Evolutionary conservation across 331 rosid species (phyloP).

Genomic region (Erythrophleum ivorense): DNA sequence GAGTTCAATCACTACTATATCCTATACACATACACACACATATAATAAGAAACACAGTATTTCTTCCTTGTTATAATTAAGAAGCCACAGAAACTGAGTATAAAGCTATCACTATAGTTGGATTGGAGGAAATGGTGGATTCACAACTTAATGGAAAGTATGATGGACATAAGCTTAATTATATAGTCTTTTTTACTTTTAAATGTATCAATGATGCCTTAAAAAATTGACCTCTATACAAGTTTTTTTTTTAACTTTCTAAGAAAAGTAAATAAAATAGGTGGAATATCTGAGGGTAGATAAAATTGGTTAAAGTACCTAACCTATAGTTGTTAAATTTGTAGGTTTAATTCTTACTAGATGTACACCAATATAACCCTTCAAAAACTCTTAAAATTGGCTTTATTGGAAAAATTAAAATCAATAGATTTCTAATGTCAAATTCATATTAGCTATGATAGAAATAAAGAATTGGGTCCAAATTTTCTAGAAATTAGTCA

Average conservation of each 20-base stretch:
- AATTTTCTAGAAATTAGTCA: too few relatives aligned
- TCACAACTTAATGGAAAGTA: slow-evolving; percentile 43
- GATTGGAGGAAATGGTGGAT: slow-evolving; percentile 56
- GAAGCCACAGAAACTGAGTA: slow-evolving; percentile 48
- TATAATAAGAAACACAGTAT: not conserved
- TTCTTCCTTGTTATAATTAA: slow-evolving; percentile 32
- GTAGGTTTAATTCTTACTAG: too few relatives aligned
- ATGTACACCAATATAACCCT: too few relatives aligned
- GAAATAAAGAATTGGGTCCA: too few relatives aligned
- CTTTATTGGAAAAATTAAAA: not conserved
- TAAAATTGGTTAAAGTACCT: too few relatives aligned
- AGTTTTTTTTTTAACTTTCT: slow-evolving; percentile 5
- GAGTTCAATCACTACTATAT: too few relatives aligned
- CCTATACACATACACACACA: too few relatives aligned
- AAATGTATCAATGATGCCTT: slow-evolving; percentile 44
- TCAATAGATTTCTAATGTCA: not conserved
- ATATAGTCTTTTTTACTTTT: slow-evolving; percentile 47
- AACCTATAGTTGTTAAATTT: too few relatives aligned
- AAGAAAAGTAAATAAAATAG: not conserved
- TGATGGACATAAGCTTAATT: slow-evolving; percentile 44
- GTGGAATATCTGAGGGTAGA: not conserved
- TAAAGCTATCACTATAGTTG: slow-evolving; percentile 15
- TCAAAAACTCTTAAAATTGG: too few relatives aligned
- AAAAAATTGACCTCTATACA: slow-evolving; percentile 31
- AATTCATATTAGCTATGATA: too few relatives aligned